Conservation (phyloP, 2,329 filamentous ascomycete genomes). For the Arthrobotrys iridis region DNA sequence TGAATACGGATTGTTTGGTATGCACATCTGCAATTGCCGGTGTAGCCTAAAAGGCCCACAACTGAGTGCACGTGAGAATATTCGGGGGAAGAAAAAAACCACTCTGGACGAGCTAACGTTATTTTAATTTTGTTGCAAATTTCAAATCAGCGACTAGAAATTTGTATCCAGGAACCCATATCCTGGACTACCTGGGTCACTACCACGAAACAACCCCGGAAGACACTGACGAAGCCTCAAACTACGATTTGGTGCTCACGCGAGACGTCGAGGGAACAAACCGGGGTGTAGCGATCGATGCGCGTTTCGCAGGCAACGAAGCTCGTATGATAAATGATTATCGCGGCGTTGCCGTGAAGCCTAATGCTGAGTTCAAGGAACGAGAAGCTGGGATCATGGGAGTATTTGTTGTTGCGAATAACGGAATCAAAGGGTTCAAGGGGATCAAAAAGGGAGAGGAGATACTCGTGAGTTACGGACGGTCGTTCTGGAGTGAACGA, state of each 20-base stretch:
- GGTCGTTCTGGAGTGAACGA: constrained; percentile 72
- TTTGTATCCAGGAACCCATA: constrained; percentile 68
- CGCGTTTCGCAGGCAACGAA: constrained; percentile 70
- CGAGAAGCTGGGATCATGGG: constrained; percentile 98
- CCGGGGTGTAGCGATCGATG: constrained; percentile 70
- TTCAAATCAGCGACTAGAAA: constrained; percentile 63
- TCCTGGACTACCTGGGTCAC: constrained; percentile 72
- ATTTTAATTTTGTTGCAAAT: constrained; percentile 8
- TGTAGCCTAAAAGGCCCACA: constrained; percentile 40
- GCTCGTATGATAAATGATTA: constrained; percentile 75
- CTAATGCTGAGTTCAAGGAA: constrained; percentile 85
- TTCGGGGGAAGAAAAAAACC: neutral
- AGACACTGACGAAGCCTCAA: constrained; percentile 63
- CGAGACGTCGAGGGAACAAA: constrained; percentile 62
- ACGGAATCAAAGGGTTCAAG: constrained; percentile 55
- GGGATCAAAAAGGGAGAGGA: constrained; percentile 70
- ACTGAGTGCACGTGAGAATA: neutral
- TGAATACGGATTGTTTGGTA: constrained; percentile 53
- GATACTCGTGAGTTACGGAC: constrained; percentile 74
- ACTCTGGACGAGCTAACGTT: constrained; percentile 8
- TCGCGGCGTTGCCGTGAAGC: constrained; percentile 65
- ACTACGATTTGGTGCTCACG: constrained; percentile 74
- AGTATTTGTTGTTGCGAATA: constrained; percentile 60
- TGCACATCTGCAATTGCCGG: constrained; percentile 31
- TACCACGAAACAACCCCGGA: constrained; percentile 64